A percentile compares a stretch with the other conserved stretches of the same genome.
These are phyloP conservation scores for Shiraia bambusicola DNA, from an alignment of 2,329 filamentous ascomycete genomes.

Conservation along the genomic window DNA sequence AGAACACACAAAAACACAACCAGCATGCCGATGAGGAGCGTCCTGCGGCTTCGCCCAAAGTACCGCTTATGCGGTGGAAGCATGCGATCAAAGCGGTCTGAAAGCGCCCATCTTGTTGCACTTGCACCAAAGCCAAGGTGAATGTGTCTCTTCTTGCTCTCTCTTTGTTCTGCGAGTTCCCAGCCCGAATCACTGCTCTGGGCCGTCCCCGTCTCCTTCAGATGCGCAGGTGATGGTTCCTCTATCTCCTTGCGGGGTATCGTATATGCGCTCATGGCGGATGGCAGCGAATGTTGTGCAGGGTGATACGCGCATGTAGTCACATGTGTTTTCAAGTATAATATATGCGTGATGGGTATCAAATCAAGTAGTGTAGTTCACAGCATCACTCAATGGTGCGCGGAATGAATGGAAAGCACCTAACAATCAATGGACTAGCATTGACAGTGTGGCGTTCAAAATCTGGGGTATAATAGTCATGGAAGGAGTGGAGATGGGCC, in stretches of 20 bases:
- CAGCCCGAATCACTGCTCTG: slow-evolving; percentile 11
- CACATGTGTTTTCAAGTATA: slow-evolving; percentile 5
- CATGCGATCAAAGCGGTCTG: slow-evolving; percentile 37
- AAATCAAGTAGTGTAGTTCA: slow-evolving; percentile 12
- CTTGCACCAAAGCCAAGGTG: slow-evolving; percentile 15
- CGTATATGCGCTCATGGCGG: slow-evolving; percentile 20
- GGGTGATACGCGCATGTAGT: slow-evolving; percentile 10
- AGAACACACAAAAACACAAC: slow-evolving; percentile 38
- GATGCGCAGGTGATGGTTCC: slow-evolving; percentile 21
- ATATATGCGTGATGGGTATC: slow-evolving; percentile 13
- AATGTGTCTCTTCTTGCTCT: slow-evolving; percentile 6
- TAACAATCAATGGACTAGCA: slow-evolving; percentile 14
- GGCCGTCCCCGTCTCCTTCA: slow-evolving; percentile 12
- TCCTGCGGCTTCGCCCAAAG: slow-evolving; percentile 42
- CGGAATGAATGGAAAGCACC: slow-evolving; percentile 20
- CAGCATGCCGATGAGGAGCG: slow-evolving; percentile 41
- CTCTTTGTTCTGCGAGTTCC: slow-evolving; percentile 15
- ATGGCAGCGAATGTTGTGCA: neutral
- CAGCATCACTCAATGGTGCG: slow-evolving; percentile 9
- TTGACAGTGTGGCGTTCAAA: slow-evolving; percentile 1
- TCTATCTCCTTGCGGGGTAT: slow-evolving; percentile 27
- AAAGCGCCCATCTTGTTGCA: slow-evolving; percentile 25
- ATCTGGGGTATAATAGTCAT: slow-evolving; percentile 5
- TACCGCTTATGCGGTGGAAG: slow-evolving; percentile 45
- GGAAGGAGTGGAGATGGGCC: slow-evolving; percentile 14